Conservation (phyloP, 164 flowering plant species). For the Magnolia changhungtana region DNA sequence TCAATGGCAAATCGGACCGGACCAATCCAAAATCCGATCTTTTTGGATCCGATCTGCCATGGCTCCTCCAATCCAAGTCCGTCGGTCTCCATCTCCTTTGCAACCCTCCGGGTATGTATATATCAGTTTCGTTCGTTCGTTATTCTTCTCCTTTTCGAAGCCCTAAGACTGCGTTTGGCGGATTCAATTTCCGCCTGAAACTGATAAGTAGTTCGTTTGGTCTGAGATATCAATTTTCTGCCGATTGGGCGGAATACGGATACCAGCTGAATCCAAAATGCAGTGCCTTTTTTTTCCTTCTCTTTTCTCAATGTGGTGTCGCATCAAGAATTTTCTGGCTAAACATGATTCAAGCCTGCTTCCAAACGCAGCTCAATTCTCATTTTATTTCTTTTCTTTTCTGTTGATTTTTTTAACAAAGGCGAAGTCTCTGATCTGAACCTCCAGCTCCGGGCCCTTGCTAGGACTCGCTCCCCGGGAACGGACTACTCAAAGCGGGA, state of each 20-base stretch:
- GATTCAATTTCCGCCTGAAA: no score
- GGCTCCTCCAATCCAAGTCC: conserved; percentile 33
- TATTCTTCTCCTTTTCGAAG: background rate
- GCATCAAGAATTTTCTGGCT: background rate
- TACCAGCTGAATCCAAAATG: background rate
- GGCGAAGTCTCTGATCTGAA: conserved; percentile 94
- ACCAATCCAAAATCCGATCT: no score
- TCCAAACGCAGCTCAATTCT: background rate
- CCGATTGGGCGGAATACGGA: background rate
- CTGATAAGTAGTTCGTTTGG: background rate
- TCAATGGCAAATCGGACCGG: no score
- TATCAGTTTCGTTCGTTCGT: background rate
- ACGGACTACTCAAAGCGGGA: conserved; percentile 87
- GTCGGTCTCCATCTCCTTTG: conserved; percentile 66
- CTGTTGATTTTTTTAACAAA: conserved; percentile 44
- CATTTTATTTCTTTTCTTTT: background rate
- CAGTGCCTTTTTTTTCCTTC: background rate
- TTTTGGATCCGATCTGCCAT: conserved; percentile 21
- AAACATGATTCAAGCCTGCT: no score
- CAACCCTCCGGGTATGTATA: conserved; percentile 83
- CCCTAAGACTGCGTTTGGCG: background rate
- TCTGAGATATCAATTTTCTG: background rate
- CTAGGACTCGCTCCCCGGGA: conserved; percentile 94
- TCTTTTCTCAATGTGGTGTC: background rate
- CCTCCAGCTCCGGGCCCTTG: conserved; percentile 80